phyloP scores from a whole-genome alignment of 1,284 basidiomycete genomes.

The Sanghuangporus baumii region DNA sequence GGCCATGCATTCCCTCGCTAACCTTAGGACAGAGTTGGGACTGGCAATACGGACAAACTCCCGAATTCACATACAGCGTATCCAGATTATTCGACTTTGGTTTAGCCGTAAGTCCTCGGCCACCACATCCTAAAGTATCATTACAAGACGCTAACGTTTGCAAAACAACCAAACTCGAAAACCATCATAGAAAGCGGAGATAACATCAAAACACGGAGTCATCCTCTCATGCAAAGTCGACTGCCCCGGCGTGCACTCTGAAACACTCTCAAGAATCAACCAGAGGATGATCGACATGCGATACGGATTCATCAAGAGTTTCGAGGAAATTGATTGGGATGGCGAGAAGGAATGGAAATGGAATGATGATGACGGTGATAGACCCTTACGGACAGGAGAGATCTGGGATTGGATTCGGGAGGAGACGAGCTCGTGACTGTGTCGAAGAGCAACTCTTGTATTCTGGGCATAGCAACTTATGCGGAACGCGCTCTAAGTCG shows the following conservation, averaged over 20 bases:
- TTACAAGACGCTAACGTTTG: neutral
- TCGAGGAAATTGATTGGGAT: slow-evolving; percentile 27
- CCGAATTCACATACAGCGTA: slow-evolving; percentile 76
- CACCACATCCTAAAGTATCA: neutral
- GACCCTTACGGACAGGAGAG: slow-evolving; percentile 22
- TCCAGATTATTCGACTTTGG: slow-evolving; percentile 53
- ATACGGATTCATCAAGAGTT: slow-evolving; percentile 43
- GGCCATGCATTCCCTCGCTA: neutral
- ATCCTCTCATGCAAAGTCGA: slow-evolving; percentile 46
- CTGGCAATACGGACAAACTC: slow-evolving; percentile 93
- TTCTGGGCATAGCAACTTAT: neutral
- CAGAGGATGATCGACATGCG: slow-evolving; percentile 34
- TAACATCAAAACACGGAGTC: slow-evolving; percentile 57
- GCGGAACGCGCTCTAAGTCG: neutral
- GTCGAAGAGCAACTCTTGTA: neutral
- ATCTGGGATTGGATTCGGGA: slow-evolving; percentile 37
- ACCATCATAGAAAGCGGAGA: slow-evolving; percentile 36
- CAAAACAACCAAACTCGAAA: neutral
- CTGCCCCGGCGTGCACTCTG: slow-evolving; percentile 21
- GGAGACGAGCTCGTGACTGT: slow-evolving; percentile 26
- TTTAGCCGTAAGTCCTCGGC: slow-evolving; percentile 40
- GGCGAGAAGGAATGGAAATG: slow-evolving; percentile 11
- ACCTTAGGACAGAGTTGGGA: slow-evolving; percentile 68
- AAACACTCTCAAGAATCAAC: slow-evolving; percentile 13
- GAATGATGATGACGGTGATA: slow-evolving; percentile 6